Conservation (phyloP, 805 yeast genomes). For the Metschnikowia santaceciliae region DNA sequence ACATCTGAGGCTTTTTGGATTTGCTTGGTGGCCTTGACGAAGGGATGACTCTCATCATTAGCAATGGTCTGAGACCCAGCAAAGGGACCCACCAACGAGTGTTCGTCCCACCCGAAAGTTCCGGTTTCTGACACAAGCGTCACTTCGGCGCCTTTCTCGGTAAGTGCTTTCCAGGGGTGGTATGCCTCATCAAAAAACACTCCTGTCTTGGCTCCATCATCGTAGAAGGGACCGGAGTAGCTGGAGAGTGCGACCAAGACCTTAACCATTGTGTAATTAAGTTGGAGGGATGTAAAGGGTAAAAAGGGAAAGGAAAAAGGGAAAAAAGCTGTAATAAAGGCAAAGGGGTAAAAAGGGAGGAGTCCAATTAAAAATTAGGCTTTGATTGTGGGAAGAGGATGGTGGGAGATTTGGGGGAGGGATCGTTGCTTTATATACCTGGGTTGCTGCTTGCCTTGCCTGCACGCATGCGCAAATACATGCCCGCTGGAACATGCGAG, state of each 20-base stretch:
- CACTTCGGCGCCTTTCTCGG: constrained; percentile 52
- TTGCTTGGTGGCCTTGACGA: constrained; percentile 36
- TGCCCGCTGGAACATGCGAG: neutral
- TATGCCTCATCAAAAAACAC: constrained; percentile 54
- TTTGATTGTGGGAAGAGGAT: no score
- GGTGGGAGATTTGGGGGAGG: neutral
- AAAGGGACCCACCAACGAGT: constrained; percentile 42
- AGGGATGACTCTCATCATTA: constrained; percentile 32
- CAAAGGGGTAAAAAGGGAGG: no score
- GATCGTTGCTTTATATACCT: neutral
- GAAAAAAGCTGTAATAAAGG: no score
- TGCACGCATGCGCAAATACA: neutral
- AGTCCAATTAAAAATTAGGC: neutral
- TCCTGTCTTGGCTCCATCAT: constrained; percentile 60
- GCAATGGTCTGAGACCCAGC: constrained; percentile 41
- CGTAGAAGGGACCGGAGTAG: constrained; percentile 44
- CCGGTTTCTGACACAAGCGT: constrained; percentile 60
- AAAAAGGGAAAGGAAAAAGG: no score
- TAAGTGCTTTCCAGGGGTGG: constrained; percentile 28
- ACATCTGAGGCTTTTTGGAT: constrained; percentile 49
- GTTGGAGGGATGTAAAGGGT: neutral
- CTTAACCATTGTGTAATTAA: constrained; percentile 23
- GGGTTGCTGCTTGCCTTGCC: no score
- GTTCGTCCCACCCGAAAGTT: constrained; percentile 52
- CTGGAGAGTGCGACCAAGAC: constrained; percentile 45